Evolutionary conservation across 257 asterid genomes (phyloP), one percentile per base, ranked within the genome.

Genomic region (Lavandula angustifolia): DNA sequence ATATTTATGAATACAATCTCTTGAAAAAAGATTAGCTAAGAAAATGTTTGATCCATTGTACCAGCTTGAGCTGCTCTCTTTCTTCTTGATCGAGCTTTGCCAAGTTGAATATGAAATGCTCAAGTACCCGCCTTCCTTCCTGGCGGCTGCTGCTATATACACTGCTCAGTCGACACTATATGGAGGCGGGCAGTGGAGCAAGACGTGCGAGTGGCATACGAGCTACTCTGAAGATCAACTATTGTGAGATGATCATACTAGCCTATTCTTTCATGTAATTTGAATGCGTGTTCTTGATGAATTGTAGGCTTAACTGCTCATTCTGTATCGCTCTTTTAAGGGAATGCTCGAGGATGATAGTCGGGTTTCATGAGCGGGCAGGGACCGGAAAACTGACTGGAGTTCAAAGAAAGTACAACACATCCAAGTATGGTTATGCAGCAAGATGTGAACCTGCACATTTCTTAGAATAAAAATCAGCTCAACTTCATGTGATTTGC

Each of bases 71-170:
- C 62, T 75, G 29, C 76, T 92, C 43, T 82, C 99, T 0, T 84
- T 87, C 83, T 89, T 84, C 94, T 68, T 92, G 87, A 80, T 85
- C 9, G 96, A 92, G 87, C 91, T 85, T 16, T 85, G 95, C 40
- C 81, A 89, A 4, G 98, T 89, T 82, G 96, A 92, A 66, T 89
- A 85, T 54, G 95, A 85, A 62, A 92, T 88, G 96, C 86, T 91
- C 9, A 84, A 78, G 29, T 86, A 74, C 63, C 84, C 96, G 6
- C 95, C 98, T 2, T 92, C 96, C 0, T 72, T 85, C 62, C 43
- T 92, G 52, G 95, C 94, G 6, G 96, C 96, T 14, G 84, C 95
- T 9, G 91, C 96, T 12, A 66, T 87, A 57, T 83, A 80, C 60
- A 78, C 95, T 0, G 96, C 98, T 34, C 98, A 91, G 53, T 76